Evolutionary conservation across 495 filamentous ascomycete species (phyloP), one percentile per base, ranked within the genome.

Genomic region (Tuber borchii): DNA sequence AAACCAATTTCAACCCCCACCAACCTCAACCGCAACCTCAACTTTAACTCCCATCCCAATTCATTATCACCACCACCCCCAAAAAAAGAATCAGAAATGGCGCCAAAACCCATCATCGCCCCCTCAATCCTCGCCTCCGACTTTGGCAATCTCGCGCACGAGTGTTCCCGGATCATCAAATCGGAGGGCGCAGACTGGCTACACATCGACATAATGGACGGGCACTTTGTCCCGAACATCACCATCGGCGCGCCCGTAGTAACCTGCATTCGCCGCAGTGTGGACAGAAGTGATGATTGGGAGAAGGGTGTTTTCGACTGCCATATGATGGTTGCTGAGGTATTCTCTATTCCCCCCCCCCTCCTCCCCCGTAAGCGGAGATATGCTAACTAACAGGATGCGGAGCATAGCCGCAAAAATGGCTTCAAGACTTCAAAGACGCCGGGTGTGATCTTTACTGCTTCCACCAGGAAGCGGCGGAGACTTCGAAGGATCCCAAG

Each of bases 281-380:
- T 99, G 73, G 90, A 90, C 73, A 86, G 87, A 31, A 79, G 81
- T 40, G 81, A 84, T 73, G 81, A 86, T 48, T 84, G 89, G 78
- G 92, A 91, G 6, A 91, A 89, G 81, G 95, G 95, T 39, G 97
- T 95, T 42, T 99, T 99, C 81, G 95, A 99, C 85, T 99, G 95
- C 88, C 95, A 99, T 84, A 98, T 99, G 96, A 99, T 99, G 95
- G 97, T 99, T 81, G 90, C 92, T 80, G 95, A 99, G 92, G 94
- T 95, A 87, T 69, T 76, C 74, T 74, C 34, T 70, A 14, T 75
- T 45, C 51, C 70, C n/a, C 20, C 61, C 70, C 74, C 69, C 39
- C 39, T 4, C 39, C 39, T 40, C 39, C 71, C 7, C 37, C 61
- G 3, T 9, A 26, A 69, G 39, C 19, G 37, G 0, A 65, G 14